Conservation (phyloP, 1,139 yeast genomes). For the Geotrichum aggregatum region DNA sequence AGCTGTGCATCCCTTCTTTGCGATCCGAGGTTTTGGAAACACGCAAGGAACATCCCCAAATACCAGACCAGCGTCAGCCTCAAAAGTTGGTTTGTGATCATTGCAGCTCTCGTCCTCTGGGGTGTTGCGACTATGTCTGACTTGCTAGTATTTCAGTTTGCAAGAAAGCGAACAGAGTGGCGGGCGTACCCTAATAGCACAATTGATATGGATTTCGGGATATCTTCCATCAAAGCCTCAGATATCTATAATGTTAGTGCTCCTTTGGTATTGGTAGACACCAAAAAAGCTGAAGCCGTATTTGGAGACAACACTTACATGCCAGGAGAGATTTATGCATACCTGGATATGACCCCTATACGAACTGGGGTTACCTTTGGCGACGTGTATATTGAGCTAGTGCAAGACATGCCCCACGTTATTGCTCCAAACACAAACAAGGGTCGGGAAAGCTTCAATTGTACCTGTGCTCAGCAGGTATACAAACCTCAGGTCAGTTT, state of each 20-base stretch:
- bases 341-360: not conserved
- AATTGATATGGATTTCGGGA: not conserved
- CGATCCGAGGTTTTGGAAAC: too few species aligned
- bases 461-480: slow-evolving; percentile 5
- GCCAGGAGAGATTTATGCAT: slow-evolving; percentile 1
- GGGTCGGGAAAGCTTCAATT: not conserved
- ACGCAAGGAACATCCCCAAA: too few species aligned
- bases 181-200: too few species aligned
- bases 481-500: not conserved
- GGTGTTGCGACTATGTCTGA: too few species aligned
- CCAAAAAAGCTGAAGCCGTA: not conserved
- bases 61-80: too few species aligned
- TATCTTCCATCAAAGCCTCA: not conserved
- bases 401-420: not conserved
- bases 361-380: not conserved
- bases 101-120: too few species aligned
- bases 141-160: too few species aligned
- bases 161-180: too few species aligned
- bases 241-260: not conserved
- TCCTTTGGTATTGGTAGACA: not conserved
- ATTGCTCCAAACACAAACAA: not conserved
- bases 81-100: too few species aligned
- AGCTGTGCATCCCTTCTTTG: too few species aligned
- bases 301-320: slow-evolving; percentile 1
- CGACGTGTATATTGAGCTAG: not conserved